Evolutionary conservation across 2,329 filamentous ascomycete species (phyloP), one percentile per base, ranked within the genome.

Genomic region (Coniella lustricola): DNA sequence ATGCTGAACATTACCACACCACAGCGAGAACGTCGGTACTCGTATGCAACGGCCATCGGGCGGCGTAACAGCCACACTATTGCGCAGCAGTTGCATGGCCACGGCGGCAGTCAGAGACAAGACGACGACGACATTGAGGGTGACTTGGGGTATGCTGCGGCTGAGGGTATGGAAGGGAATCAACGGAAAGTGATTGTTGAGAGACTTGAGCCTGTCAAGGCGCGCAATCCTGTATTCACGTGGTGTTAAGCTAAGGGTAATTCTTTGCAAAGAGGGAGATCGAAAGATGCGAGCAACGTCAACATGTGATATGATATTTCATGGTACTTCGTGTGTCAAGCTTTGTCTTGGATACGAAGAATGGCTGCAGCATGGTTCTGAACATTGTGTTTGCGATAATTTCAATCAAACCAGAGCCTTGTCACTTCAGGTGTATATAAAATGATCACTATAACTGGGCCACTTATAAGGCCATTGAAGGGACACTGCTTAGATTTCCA

Each of bases 151-250:
- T 98, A 95, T 67, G 89, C 90, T 10, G 91, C 90, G 1, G 93
- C 93, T 0, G 88, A 91, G 64, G 93, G 89, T 21, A 89, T 95
- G 80, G 93, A 97, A 67, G 87, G 87, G 12, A 87, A 90, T 60
- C 83, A 86, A 64, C 80, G 90, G 59, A 95, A 93, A 67, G 93
- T 98, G 41, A 97, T 98, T 72, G 90, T 98, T 41, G 93, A 98
- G 73, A 77, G 93, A 54, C 70, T 98, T 50, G 93, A 98, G 73
- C 87, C 91, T 52, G 93, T 98, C 54, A 97, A 97, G 75, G 88
- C 84, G 62, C 86, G 85, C 64, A 94, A 95, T 63, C 93, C 93
- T 2, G 90, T 98, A 29, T 98, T 98, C 67, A 95, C 87, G 38
- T 98, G 93, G 87, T 98, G 93, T 73, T 97, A 71, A 71, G 49